phyloP scores from a whole-genome alignment of 73 alveolate genomes.

The Tetrahymena elliotti region DNA sequence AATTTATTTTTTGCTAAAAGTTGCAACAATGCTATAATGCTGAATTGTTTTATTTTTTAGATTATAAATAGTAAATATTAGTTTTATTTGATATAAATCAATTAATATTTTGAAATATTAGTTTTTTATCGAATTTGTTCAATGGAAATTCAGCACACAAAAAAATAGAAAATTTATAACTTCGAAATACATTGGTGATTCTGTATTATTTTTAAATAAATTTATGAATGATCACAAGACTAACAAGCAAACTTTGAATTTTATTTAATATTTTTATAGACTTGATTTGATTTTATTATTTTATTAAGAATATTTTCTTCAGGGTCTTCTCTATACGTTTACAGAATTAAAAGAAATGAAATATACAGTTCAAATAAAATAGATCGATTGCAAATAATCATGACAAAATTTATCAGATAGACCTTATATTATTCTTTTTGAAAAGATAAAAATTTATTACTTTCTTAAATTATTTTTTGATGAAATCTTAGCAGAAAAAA shows the following conservation, averaged over 20 bases:
- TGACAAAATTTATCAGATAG: background rate
- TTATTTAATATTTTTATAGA: background rate
- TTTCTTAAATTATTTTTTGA: background rate
- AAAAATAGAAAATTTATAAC: background rate
- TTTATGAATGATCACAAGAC: background rate
- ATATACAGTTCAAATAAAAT: background rate
- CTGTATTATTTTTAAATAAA: background rate
- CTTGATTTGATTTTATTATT: background rate
- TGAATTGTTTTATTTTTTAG: too few species aligned
- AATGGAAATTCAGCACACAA: background rate
- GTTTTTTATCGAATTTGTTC: too few species aligned
- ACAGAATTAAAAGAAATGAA: background rate
- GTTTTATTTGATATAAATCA: too few species aligned
- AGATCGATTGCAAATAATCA: background rate
- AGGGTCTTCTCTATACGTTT: background rate
- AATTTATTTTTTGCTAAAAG: too few species aligned
- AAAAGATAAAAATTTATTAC: background rate
- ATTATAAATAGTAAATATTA: too few species aligned
- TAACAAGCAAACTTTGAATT: background rate
- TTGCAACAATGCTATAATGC: too few species aligned
- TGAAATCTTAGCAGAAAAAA: background rate
- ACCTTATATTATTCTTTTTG: background rate
- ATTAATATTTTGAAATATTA: too few species aligned
- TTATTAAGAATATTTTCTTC: background rate
- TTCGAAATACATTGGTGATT: background rate